Conservation (phyloP, 176 grass and related monocot genomes). For the Oryza nivara region DNA sequence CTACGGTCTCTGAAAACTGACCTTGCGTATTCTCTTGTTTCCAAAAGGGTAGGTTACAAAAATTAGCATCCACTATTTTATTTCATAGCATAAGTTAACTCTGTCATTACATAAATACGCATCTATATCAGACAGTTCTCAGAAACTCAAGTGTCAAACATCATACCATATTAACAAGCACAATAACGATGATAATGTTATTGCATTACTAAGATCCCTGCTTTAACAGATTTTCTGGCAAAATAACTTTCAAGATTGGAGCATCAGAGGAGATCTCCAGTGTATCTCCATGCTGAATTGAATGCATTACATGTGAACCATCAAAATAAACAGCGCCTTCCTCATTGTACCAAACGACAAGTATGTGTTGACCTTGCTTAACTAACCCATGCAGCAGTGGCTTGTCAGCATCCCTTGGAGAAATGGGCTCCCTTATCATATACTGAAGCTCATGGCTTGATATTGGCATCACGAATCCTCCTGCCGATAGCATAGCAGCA, state of each 20-base stretch:
- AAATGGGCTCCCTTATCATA: conserved; percentile 94
- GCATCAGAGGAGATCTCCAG: conserved; percentile 73
- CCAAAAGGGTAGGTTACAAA: neutral
- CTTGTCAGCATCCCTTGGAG: conserved; percentile 45
- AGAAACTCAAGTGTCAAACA: conserved; percentile 26
- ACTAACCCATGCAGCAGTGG: conserved; percentile 73
- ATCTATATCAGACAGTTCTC: conserved; percentile 8
- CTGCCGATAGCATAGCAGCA: conserved; percentile 89
- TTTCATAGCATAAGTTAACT: conserved; percentile 26
- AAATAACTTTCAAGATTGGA: conserved; percentile 78
- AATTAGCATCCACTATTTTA: conserved; percentile 13
- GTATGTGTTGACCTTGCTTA: conserved; percentile 55
- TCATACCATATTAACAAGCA: conserved; percentile 33
- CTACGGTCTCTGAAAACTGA: conserved; percentile 13
- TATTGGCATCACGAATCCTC: conserved; percentile 81
- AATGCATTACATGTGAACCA: conserved; percentile 71
- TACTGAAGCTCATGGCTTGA: conserved; percentile 79
- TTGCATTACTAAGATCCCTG: conserved; percentile 43
- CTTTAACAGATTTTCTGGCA: conserved; percentile 58
- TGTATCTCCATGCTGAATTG: conserved; percentile 77
- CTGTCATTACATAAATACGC: neutral
- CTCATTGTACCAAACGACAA: conserved; percentile 72
- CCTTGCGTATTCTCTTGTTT: conserved; percentile 18
- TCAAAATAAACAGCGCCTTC: conserved; percentile 85
- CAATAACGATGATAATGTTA: conserved; percentile 6